Conservation (phyloP, 148 eudicot genomes). For the Nyssa sinensis region DNA sequence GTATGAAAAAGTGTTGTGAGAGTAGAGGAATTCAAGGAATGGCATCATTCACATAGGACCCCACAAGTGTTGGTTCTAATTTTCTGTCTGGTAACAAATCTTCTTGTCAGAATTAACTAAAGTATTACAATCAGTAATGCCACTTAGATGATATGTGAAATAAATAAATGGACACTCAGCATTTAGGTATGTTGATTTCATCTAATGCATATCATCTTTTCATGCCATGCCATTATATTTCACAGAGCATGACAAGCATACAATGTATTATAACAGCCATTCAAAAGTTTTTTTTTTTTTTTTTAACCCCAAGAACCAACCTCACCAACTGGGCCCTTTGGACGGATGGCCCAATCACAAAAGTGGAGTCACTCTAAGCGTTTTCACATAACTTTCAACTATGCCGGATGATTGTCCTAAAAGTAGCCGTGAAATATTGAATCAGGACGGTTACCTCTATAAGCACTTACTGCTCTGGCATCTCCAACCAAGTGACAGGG, state of each 20-base stretch:
- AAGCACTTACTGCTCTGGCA: too few relatives aligned
- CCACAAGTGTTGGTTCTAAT: conserved; percentile 13
- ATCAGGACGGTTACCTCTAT: too few relatives aligned
- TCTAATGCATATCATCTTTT: not conserved
- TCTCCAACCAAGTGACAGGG: too few relatives aligned
- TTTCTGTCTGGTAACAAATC: not conserved
- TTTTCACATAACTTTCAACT: too few relatives aligned
- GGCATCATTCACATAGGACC: conserved; percentile 6
- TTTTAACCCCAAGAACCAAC: too few relatives aligned
- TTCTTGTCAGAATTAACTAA: conserved; percentile 2
- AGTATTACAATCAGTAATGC: conserved; percentile 1
- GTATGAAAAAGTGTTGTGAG: not conserved
- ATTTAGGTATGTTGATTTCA: not conserved
- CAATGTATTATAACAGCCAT: not conserved
- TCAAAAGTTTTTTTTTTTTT: too few relatives aligned
- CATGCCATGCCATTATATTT: not conserved
- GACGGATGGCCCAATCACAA: too few relatives aligned
- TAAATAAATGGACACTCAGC: not conserved
- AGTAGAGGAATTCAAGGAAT: conserved; percentile 17
- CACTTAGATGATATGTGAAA: not conserved
- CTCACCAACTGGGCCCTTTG: too few relatives aligned
- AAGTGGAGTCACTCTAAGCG: too few relatives aligned
- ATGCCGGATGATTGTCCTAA: too few relatives aligned
- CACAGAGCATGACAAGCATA: not conserved
- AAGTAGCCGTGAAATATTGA: too few relatives aligned